Evolutionary conservation across 495 filamentous ascomycete genomes (phyloP).

Genomic region (Trichoderma reesei): DNA sequence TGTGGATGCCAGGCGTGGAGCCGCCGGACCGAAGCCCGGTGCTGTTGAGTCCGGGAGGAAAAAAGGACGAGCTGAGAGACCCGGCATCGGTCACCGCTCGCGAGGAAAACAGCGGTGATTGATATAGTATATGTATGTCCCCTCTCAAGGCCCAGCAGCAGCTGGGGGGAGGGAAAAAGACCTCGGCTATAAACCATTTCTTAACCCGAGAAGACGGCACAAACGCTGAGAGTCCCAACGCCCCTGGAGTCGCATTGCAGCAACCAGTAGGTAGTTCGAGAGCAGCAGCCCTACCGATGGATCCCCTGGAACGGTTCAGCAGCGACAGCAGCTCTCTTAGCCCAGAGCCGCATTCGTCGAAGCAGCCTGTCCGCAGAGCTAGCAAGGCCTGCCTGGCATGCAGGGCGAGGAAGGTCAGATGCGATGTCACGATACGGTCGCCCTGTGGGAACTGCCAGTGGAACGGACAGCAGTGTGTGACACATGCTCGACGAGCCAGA

Average conservation of each 20-base stretch:
- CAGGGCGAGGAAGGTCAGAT: neutral
- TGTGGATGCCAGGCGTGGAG: neutral
- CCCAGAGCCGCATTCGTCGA: neutral
- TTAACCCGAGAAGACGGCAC: neutral
- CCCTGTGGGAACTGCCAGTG: constrained; percentile 1
- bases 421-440: neutral
- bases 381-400: constrained; percentile 1
- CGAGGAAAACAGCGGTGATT: too few relatives aligned
- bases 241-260: too few relatives aligned
- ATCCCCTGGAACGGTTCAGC: neutral
- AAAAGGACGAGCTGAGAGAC: neutral
- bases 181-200: neutral
- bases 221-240: too few relatives aligned
- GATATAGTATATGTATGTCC: too few relatives aligned
- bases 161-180: too few relatives aligned
- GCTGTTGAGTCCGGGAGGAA: neutral
- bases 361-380: neutral
- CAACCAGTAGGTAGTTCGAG: neutral
- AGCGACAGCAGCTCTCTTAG: neutral
- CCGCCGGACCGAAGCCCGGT: neutral
- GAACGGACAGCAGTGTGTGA: constrained; percentile 3
- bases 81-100: neutral
- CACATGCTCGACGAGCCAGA: constrained; percentile 3
- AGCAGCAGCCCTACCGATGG: constrained; percentile 1
- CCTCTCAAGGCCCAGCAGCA: too few relatives aligned